Conservation (phyloP, 2,329 filamentous ascomycete species). For the Alternaria panax region DNA sequence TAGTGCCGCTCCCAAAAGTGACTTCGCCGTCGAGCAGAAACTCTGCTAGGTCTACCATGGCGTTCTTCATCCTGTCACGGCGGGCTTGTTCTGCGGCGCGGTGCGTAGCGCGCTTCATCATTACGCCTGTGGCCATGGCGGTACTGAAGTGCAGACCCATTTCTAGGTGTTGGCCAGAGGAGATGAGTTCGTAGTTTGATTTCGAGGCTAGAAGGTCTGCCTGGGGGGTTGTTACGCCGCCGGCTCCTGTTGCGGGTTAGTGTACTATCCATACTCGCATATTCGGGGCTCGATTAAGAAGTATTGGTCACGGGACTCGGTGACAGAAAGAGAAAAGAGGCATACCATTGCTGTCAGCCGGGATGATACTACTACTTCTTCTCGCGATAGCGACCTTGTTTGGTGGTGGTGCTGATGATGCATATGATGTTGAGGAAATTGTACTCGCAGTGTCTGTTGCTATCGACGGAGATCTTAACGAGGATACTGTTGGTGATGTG, state of each 20-base stretch:
- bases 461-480: conserved; percentile 29
- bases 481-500: conserved; percentile 23
- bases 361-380: conserved; percentile 27
- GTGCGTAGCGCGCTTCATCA: conserved; percentile 45
- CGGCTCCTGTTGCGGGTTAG: conserved; percentile 24
- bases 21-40: conserved; percentile 42
- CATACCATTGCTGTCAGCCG: conserved; percentile 35
- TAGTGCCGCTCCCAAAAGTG: conserved; percentile 41
- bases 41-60: conserved; percentile 42
- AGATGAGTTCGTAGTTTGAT: conserved; percentile 42
- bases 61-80: conserved; percentile 42
- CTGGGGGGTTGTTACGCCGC: conserved; percentile 36
- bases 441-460: conserved; percentile 34
- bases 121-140: conserved; percentile 43
- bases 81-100: conserved; percentile 43
- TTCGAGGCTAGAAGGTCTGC: conserved; percentile 40
- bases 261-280: background rate
- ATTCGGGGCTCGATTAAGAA: background rate
- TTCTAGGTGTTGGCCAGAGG: conserved; percentile 39
- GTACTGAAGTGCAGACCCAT: conserved; percentile 44
- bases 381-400: conserved; percentile 37
- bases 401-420: conserved; percentile 28
- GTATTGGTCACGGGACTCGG: conserved; percentile 12
- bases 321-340: background rate
- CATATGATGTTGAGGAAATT: conserved; percentile 33